Conservation (phyloP, 805 yeast genomes). For the Barnettozyma salicaria region DNA sequence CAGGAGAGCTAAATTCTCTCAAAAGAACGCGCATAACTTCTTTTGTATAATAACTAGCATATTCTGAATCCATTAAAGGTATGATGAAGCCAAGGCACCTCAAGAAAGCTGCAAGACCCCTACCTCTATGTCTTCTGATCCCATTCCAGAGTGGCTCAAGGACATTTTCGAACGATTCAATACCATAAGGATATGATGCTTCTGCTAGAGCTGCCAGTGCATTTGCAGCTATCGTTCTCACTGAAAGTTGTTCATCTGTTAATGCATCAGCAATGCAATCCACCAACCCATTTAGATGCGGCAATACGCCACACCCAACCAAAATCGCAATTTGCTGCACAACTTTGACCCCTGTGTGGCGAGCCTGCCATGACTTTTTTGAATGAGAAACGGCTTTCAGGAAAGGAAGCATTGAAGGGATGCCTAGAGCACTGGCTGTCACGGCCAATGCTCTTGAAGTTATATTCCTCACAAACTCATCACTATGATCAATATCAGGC, state of each 20-base stretch:
- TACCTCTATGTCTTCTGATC: constrained; percentile 69
- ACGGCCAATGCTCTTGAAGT: constrained; percentile 81
- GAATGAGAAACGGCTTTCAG: constrained; percentile 73
- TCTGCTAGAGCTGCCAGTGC: constrained; percentile 75
- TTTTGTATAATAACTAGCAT: constrained; percentile 68
- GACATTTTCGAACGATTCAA: constrained; percentile 67
- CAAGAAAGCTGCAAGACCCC: constrained; percentile 66
- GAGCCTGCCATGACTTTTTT: constrained; percentile 71
- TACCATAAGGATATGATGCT: constrained; percentile 80
- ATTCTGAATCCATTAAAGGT: constrained; percentile 83
- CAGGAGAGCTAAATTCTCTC: constrained; percentile 75
- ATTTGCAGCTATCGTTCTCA: constrained; percentile 63
- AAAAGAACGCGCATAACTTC: constrained; percentile 63
- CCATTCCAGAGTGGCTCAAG: constrained; percentile 82
- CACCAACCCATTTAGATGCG: constrained; percentile 62
- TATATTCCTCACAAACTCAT: constrained; percentile 71
- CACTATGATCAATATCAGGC: constrained; percentile 76
- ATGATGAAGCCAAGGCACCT: constrained; percentile 73
- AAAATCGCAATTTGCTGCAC: constrained; percentile 70
- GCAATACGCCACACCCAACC: constrained; percentile 68
- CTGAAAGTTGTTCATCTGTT: constrained; percentile 60
- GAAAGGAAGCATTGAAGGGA: constrained; percentile 69
- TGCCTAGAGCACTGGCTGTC: constrained; percentile 73
- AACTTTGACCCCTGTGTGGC: constrained; percentile 75
- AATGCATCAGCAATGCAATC: constrained; percentile 53